These are phyloP conservation scores for Capillidium heterosporum DNA, from an alignment of 371 early-diverging fungal genomes.

Conservation along the genomic window DNA sequence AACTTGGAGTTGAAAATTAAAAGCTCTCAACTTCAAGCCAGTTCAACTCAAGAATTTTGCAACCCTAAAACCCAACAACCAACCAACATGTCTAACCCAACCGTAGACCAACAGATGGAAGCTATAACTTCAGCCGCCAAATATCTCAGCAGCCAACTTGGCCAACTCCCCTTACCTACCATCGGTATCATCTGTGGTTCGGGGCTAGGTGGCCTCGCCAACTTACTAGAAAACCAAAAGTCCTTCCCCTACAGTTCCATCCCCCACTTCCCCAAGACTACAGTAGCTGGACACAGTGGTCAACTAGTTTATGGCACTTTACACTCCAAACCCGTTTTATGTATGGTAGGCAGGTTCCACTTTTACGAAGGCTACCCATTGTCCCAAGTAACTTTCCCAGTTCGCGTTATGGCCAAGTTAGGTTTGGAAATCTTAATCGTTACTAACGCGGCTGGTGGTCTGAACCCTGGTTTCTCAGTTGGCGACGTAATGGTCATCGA, in stretches of 20 bases:
- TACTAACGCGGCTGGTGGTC: conserved; percentile 86
- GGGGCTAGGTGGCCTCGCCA: conserved; percentile 73
- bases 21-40: no score
- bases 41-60: no score
- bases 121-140: not conserved
- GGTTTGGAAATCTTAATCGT: conserved; percentile 64
- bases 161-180: conserved; percentile 12
- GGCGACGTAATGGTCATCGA: conserved; percentile 78
- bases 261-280: conserved; percentile 70
- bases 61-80: no score
- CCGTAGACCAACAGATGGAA: no score
- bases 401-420: conserved; percentile 70
- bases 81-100: no score
- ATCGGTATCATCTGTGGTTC: conserved; percentile 85
- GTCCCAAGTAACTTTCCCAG: conserved; percentile 63
- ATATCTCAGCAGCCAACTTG: not conserved
- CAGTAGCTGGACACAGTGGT: conserved; percentile 81
- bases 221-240: conserved; percentile 35
- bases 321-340: conserved; percentile 50
- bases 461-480: conserved; percentile 59
- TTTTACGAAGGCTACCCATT: conserved; percentile 71
- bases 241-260: conserved; percentile 59
- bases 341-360: conserved; percentile 80
- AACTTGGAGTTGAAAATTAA: no score
- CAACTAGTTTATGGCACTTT: conserved; percentile 81